Percentiles rank a stretch among this genome's conserved stretches.
Conservation (phyloP, 1,284 basidiomycete species). For the Crepidotus sp. region DNA sequence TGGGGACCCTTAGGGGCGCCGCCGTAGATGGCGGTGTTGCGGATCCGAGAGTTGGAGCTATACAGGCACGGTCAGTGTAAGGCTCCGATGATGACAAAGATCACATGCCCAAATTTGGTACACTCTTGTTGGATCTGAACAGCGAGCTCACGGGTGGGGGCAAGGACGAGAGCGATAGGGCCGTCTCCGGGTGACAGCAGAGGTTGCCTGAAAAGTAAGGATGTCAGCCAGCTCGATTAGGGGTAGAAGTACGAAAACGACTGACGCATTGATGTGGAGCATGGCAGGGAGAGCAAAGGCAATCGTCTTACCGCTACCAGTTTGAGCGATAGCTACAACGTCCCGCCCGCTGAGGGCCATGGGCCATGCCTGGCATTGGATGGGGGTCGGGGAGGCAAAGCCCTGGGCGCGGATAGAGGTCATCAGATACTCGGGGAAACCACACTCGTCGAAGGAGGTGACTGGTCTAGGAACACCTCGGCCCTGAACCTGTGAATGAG, state of each 20-base stretch:
- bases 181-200: conserved; percentile 91
- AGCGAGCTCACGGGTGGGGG: conserved; percentile 96
- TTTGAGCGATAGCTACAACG: conserved; percentile 94
- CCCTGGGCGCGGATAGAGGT: conserved; percentile 90
- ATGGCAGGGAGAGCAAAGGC: conserved; percentile 97
- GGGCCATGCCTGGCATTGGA: conserved; percentile 98
- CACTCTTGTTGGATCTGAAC: conserved; percentile 99
- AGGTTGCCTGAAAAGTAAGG: conserved; percentile 59
- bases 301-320: conserved; percentile 96
- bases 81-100: conserved; percentile 6
- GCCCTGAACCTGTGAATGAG: conserved; percentile 70
- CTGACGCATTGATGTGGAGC: conserved; percentile 98
- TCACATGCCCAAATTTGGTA: conserved; percentile 84
- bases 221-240: conserved; percentile 6
- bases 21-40: conserved; percentile 97
- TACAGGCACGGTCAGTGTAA: conserved; percentile 15
- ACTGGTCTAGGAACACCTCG: conserved; percentile 85
- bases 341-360: conserved; percentile 94
- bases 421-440: conserved; percentile 95
- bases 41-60: conserved; percentile 88
- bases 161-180: conserved; percentile 93
- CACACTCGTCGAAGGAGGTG: conserved; percentile 87
- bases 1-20: conserved; percentile 98
- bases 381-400: conserved; percentile 83
- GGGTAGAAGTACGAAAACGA: conserved; percentile 14